These are phyloP conservation scores for Adenanthera pavonina DNA, from an alignment of 306 rosid species.

Conservation along the genomic window DNA sequence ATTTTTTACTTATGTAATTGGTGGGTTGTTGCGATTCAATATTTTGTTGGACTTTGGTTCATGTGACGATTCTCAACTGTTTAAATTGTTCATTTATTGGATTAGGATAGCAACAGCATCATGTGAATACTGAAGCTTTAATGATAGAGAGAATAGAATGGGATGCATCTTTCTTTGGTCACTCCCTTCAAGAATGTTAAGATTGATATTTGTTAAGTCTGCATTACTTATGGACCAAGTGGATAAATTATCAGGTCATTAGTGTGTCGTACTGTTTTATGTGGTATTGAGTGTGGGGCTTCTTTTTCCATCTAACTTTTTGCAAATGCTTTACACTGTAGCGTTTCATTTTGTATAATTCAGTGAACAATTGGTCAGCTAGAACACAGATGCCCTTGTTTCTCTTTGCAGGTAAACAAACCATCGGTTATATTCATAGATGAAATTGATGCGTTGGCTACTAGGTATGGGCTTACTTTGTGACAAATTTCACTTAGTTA, in stretches of 20 bases:
- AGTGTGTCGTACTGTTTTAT: conserved; percentile 16
- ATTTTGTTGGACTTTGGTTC: conserved; percentile 40
- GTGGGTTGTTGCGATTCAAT: conserved; percentile 33
- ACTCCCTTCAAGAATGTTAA: conserved; percentile 27
- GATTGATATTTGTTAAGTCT: conserved; percentile 22
- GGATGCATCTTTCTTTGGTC: conserved; percentile 21
- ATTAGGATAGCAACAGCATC: conserved; percentile 5
- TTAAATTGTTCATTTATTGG: conserved; percentile 28
- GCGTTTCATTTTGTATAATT: conserved; percentile 35
- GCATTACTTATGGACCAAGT: conserved; percentile 32
- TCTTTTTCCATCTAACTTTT: conserved; percentile 1
- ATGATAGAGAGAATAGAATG: conserved; percentile 12
- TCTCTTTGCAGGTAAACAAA: conserved; percentile 85
- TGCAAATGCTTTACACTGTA: conserved; percentile 32
- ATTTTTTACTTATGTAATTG: conserved; percentile 23
- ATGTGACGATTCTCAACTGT: conserved; percentile 27
- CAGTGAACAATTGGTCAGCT: conserved; percentile 23
- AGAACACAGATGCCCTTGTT: conserved; percentile 29
- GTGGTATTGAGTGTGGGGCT: conserved; percentile 10
- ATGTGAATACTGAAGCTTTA: conserved; percentile 2
- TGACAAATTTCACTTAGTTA: conserved; percentile 20
- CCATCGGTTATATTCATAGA: conserved; percentile 97
- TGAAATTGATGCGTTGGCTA: conserved; percentile 97
- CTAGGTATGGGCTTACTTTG: conserved; percentile 59
- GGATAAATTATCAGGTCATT: conserved; percentile 14